These are phyloP conservation scores for Suillus tomentosus DNA, from an alignment of 768 basidiomycete genomes.

Conservation along the genomic window DNA sequence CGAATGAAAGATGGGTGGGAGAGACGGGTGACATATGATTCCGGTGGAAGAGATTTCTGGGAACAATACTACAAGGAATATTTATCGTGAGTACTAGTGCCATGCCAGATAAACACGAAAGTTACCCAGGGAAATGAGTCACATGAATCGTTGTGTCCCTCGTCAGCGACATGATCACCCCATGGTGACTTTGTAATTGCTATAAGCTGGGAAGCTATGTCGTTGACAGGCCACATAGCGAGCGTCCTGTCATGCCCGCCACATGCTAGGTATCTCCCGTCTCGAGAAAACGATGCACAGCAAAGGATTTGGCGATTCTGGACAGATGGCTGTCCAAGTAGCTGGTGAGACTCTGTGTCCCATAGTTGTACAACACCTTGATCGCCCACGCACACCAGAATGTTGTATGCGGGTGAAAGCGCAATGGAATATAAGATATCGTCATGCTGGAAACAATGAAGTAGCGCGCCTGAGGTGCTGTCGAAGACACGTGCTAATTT, in stretches of 20 bases:
- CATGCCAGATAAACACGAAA: not conserved
- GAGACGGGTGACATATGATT: not conserved
- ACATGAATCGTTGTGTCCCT: not conserved
- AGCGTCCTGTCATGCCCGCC: not conserved
- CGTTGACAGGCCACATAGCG: not conserved
- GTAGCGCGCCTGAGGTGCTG: not conserved
- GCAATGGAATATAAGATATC: not conserved
- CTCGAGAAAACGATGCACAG: not conserved
- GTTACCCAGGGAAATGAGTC: not conserved
- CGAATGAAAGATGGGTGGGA: not conserved
- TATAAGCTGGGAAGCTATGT: not conserved
- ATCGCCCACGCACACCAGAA: not conserved
- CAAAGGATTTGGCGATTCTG: not conserved
- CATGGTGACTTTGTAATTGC: not conserved
- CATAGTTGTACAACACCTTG: not conserved
- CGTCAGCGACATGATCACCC: not conserved
- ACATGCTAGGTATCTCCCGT: not conserved
- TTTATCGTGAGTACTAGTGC: not conserved
- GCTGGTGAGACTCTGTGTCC: not conserved
- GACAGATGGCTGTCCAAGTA: not conserved
- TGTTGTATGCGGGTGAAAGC: not conserved
- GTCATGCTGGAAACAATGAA: not conserved
- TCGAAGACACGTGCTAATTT: not conserved
- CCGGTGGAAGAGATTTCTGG: not conserved
- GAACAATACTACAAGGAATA: not conserved